Percentiles rank a stretch among this genome's conserved stretches.
Conservation (phyloP, 2,329 filamentous ascomycete genomes). For the Fonsecaea erecta region DNA sequence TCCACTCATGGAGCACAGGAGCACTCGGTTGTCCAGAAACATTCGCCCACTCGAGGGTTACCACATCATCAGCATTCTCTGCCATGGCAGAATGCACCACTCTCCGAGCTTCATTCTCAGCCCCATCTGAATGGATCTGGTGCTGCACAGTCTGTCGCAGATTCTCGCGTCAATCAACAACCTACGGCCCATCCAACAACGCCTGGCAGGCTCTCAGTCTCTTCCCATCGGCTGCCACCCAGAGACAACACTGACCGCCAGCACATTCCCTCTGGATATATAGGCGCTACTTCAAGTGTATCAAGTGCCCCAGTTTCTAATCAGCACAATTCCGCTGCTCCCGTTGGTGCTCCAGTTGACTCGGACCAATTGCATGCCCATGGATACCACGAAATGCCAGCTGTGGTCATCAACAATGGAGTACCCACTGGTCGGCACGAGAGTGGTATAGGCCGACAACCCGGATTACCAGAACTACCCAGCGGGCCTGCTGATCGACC, state of each 20-base stretch:
- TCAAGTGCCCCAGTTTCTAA: not conserved
- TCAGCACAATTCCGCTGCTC: not conserved
- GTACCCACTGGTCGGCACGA: not conserved
- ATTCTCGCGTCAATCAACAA: not conserved
- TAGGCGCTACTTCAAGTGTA: not conserved
- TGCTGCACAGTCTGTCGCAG: not conserved
- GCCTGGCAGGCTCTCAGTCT: not conserved
- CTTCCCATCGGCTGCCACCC: not conserved
- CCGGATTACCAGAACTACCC: constrained; percentile 3
- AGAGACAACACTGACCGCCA: not conserved
- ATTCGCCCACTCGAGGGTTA: constrained; percentile 9
- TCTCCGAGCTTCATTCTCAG: not conserved
- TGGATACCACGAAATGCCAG: constrained; percentile 23
- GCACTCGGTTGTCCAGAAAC: not conserved
- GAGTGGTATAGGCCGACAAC: not conserved
- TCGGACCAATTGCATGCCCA: not conserved
- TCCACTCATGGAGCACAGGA: not conserved
- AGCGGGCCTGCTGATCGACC: not conserved
- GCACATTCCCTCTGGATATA: not conserved
- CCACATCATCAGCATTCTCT: constrained; percentile 4
- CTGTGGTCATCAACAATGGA: not conserved
- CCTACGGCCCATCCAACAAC: not conserved
- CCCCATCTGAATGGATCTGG: not conserved
- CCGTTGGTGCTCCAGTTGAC: not conserved
- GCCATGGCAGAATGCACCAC: constrained; percentile 6